Evolutionary conservation across 2,329 filamentous ascomycete genomes (phyloP), one percentile per base, ranked within the genome.

Genomic region (Bimuria novae-zelandiae): DNA sequence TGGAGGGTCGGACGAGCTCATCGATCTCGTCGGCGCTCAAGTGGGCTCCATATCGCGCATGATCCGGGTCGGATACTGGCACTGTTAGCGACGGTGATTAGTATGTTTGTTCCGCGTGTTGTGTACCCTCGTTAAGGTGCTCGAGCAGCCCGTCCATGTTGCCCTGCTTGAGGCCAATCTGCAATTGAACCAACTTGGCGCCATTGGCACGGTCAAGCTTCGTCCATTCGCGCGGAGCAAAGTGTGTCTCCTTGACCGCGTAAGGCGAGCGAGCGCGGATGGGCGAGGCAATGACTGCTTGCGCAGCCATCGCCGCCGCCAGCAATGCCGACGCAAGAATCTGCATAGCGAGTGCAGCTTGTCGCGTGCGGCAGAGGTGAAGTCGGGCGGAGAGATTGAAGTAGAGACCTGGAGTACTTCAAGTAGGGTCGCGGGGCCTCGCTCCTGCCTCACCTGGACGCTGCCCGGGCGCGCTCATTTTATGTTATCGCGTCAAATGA

Each of bases 161-260:
- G 52, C 77, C 75, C 65, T 86, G 83, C 74, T 81, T 84, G 54
- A 86, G 66, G 25, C 80, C 83, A 62, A 86, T 85, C 44, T 83
- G 79, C 43, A 86, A 70, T 30, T 82, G 72, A 54, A 86, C 77
- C 29, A 76, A 70, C 55, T 82, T 77, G n/a, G 75, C 69, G 39
- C 77, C 74, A 36, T 80, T 75, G 3, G 83, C 79, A 29, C 76
- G 70, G 33, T 76, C 76, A 40, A 79, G 64, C 53, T 74, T 75
- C 7, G 69, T 75, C 83, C 83, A 86, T 49, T 72, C 72, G 29
- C 71, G 68, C 7, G 84, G 83, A 8, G 81, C 78, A 59, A 70
- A 59, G 64, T 85, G 82, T n/a, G 73, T 75, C 55, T 85, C 83
- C 70, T 86, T 86, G 57, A 86, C 74, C 5, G 70, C 69, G 62